These are phyloP conservation scores for Jatropha podagrica DNA, from an alignment of 441 rosid species.

Conservation along the genomic window DNA sequence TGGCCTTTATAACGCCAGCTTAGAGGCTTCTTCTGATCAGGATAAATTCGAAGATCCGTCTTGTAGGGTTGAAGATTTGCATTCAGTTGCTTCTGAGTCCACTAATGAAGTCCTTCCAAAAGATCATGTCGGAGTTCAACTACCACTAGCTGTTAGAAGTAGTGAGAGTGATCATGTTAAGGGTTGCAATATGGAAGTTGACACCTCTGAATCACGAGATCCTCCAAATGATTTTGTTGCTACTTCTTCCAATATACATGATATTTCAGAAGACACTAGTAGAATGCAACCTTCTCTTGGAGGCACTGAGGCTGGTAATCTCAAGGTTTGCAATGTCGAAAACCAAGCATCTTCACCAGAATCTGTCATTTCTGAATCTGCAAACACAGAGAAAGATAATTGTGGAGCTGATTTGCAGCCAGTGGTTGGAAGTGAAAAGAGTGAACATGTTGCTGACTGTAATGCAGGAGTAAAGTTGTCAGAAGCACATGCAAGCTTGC, in stretches of 20 bases:
- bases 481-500: constrained; percentile 27
- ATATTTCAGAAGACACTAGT: constrained; percentile 22
- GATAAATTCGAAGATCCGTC: constrained; percentile 17
- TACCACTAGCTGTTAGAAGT: constrained; percentile 18
- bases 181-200: constrained; percentile 28
- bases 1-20: neutral
- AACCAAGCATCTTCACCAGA: constrained; percentile 25
- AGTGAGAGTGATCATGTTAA: constrained; percentile 22
- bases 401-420: constrained; percentile 15
- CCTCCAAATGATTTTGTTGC: constrained; percentile 12
- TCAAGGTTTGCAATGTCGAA: constrained; percentile 23
- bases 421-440: constrained; percentile 15
- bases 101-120: constrained; percentile 19
- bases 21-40: constrained; percentile 7
- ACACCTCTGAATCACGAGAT: constrained; percentile 19
- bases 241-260: constrained; percentile 9
- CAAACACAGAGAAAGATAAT: constrained; percentile 23
- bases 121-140: constrained; percentile 22
- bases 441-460: constrained; percentile 11
- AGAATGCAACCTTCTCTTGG: constrained; percentile 23
- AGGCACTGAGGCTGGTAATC: constrained; percentile 16
- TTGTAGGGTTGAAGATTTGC: constrained; percentile 11
- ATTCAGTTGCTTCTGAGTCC: constrained; percentile 24
- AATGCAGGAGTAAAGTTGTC: constrained; percentile 14
- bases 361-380: constrained; percentile 22